A percentile compares a stretch with the other conserved stretches of the same genome.
These are phyloP conservation scores for Pascua sp. DNA, from an alignment of 1,284 basidiomycete species.

Conservation along the genomic window DNA sequence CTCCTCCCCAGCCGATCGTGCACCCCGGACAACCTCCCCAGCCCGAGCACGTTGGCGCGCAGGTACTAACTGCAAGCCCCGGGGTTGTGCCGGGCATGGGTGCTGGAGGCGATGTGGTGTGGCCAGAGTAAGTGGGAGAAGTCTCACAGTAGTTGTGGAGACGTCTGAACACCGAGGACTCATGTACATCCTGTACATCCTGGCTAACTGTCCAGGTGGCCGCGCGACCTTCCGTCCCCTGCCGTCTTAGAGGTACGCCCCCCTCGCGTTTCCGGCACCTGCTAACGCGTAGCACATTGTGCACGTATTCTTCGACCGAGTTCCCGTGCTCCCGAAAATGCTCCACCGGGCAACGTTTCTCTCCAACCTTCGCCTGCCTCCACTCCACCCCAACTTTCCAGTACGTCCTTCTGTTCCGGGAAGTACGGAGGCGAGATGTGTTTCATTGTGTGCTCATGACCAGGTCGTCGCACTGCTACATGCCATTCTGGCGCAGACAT, in stretches of 20 bases:
- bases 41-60: no score
- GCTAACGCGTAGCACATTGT: slow-evolving; percentile 25
- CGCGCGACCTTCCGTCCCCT: slow-evolving; percentile 32
- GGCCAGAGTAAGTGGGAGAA: no score
- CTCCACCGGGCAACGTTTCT: slow-evolving; percentile 30
- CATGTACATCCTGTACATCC: no score
- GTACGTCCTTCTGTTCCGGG: slow-evolving; percentile 21
- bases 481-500: slow-evolving; percentile 35
- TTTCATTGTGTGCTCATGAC: not conserved
- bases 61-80: no score
- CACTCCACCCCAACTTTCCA: slow-evolving; percentile 34
- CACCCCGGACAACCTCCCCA: no score
- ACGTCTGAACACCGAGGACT: no score
- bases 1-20: no score
- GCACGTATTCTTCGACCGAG: slow-evolving; percentile 39
- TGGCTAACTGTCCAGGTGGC: slow-evolving; percentile 28
- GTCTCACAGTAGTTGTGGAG: no score
- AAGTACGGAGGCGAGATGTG: not conserved
- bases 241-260: slow-evolving; percentile 19
- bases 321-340: slow-evolving; percentile 37
- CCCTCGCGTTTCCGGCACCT: no score
- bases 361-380: slow-evolving; percentile 29
- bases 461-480: slow-evolving; percentile 27
- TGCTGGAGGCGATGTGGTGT: no score
- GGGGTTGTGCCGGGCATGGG: no score